Conservation (phyloP, 2,329 filamentous ascomycete genomes). For the Colletotrichum destructivum region DNA sequence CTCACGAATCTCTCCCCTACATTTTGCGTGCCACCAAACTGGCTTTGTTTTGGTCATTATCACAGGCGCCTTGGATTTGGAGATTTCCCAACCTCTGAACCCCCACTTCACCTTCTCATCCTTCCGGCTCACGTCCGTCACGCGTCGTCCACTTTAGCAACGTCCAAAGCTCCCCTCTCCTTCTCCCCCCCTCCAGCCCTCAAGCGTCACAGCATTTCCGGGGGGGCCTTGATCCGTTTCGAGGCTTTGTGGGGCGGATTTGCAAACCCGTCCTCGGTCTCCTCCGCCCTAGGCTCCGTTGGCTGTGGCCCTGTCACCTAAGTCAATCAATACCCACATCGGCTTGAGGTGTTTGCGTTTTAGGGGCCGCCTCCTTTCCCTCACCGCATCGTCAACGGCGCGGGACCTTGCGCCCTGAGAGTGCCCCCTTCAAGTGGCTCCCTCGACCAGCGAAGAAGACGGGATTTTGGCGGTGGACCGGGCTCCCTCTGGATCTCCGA, state of each 20-base stretch:
- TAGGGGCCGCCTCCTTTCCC: constrained; percentile 36
- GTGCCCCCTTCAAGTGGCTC: constrained; percentile 17
- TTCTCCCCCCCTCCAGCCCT: too few species aligned
- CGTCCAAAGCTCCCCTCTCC: background rate
- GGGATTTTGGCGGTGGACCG: constrained; percentile 31
- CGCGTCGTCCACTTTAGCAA: constrained; percentile 32
- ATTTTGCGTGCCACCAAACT: constrained; percentile 15
- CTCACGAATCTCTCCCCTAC: constrained; percentile 7
- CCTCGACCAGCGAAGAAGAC: constrained; percentile 20
- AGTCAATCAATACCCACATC: constrained; percentile 38
- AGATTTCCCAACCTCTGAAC: constrained; percentile 18
- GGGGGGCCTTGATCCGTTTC: background rate
- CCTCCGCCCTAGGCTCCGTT: constrained; percentile 1
- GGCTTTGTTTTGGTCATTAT: constrained; percentile 8
- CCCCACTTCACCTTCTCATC: constrained; percentile 7
- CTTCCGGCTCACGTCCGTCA: constrained; percentile 13
- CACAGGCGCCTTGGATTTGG: constrained; percentile 14
- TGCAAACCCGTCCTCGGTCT: constrained; percentile 26
- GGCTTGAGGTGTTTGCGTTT: constrained; percentile 31
- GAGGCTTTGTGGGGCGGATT: constrained; percentile 25
- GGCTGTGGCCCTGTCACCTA: constrained; percentile 28
- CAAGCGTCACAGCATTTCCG: background rate
- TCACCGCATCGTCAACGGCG: constrained; percentile 41
- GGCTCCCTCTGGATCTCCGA: constrained; percentile 26
- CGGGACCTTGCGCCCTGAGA: constrained; percentile 29